These are phyloP conservation scores for Chlamydomonas applanata DNA, from an alignment of 139 green algal species.

Conservation along the genomic window DNA sequence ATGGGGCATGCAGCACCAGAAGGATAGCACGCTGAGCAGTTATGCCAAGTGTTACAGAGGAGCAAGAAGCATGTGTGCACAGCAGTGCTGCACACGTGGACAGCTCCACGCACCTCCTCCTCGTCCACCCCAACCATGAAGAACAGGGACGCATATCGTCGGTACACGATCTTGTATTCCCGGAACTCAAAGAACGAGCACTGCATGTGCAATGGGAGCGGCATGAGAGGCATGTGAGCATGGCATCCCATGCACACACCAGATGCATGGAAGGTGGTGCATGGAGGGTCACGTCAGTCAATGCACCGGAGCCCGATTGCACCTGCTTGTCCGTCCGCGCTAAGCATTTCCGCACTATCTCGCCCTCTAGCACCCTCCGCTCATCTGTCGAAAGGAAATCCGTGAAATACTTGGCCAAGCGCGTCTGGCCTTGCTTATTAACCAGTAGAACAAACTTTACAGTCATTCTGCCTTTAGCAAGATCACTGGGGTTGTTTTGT, in stretches of 20 bases:
- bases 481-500: no score
- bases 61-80: no score
- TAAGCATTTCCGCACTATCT: slow-evolving; percentile 96
- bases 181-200: slow-evolving; percentile 96
- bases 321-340: slow-evolving; percentile 89
- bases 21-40: neutral
- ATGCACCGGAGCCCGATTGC: neutral
- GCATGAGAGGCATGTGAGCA: neutral
- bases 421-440: slow-evolving; percentile 99
- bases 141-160: slow-evolving; percentile 95
- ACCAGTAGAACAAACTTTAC: slow-evolving; percentile 92
- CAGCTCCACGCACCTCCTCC: slow-evolving; percentile 84
- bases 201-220: slow-evolving; percentile 42
- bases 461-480: no score
- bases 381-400: slow-evolving; percentile 77
- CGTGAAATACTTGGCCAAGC: slow-evolving; percentile 94
- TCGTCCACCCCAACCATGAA: slow-evolving; percentile 95
- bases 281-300: neutral
- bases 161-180: slow-evolving; percentile 93
- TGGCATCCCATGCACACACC: neutral
- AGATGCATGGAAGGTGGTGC: neutral
- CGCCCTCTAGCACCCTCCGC: slow-evolving; percentile 79
- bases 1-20: neutral
- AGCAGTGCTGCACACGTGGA: no score
- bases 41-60: no score